Base-by-base conservation (phyloP, 208 protist genomes). In the Acanthamoeba healyi region DNA sequence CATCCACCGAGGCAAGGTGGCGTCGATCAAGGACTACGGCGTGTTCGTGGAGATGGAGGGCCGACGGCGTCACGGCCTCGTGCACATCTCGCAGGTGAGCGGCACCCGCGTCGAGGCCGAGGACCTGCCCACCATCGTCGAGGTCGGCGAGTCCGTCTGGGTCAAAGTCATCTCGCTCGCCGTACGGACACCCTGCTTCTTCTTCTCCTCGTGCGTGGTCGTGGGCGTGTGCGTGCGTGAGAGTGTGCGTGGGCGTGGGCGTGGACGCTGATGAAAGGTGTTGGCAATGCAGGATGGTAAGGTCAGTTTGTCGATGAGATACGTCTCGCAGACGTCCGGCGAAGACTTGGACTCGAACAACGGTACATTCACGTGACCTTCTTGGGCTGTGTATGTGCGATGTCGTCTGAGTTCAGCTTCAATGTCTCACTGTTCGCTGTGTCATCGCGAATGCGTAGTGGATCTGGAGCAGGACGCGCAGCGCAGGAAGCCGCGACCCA, bases 81-180 rank as follows among this genome's bases (percentile, higher is more conserved):
- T 95, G 29, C 94, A 95, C 88, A 93, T 95, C 84, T 95, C 94
- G 29, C 94, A 95, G 77, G 61, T 95, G 40, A 93, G 87, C 87
- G 22, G 24, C 40, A 40, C 42, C 26, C 86, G 88, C 24, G 87
- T 95, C 24, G 87, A 95, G 87, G 26, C 84, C 46, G 94, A 94
- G 46, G 94, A 95, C 65, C 61, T 93, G 29, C 67, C 89, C 58
- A 72, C 67, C 32, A 93, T 95, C 19, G 94, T 92, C 34, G 42
- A 89, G 56, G 54, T 79, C 38, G 94, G 87, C 56, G 94, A 95
- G 40, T 70, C 74, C n/a, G 94, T 95, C 22, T 94, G 88, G 65
- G 94, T 95, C 56, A 63, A 86, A 54, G 88, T 95, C 12, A 63
- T 95, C 40, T n/a, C 38, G 46, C 32, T 89, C 38, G 51, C 89